Percentiles rank a stretch among this genome's conserved stretches.
Conservation (phyloP, 345 rosid genomes). For the Pistacia integerrima region DNA sequence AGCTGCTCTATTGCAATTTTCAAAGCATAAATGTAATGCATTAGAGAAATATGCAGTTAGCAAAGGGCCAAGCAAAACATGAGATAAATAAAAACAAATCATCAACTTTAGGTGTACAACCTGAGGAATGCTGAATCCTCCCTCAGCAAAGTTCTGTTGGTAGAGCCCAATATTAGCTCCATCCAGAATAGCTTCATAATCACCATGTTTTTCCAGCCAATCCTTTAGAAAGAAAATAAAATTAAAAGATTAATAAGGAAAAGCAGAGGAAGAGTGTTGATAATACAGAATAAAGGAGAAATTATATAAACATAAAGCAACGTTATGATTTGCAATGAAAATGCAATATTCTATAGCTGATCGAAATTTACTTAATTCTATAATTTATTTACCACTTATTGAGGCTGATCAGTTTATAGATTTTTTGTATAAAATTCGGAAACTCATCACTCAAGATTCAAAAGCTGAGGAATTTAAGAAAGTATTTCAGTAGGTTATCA, state of each 20-base stretch:
- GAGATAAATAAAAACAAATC: not conserved
- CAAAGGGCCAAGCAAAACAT: not conserved
- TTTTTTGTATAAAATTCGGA: not conserved
- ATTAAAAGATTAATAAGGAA: not conserved
- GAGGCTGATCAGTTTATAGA: not conserved
- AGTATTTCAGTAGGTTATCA: not conserved
- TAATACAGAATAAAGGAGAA: not conserved
- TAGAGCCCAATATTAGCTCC: slow-evolving; percentile 92
- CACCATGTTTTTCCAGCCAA: slow-evolving; percentile 67
- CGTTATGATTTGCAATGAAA: not conserved
- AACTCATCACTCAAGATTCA: not conserved
- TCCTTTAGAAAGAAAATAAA: slow-evolving; percentile 37
- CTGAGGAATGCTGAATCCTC: slow-evolving; percentile 78
- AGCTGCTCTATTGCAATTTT: slow-evolving; percentile 73
- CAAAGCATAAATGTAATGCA: slow-evolving; percentile 18
- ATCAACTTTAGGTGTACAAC: slow-evolving; percentile 36
- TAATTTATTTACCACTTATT: not conserved
- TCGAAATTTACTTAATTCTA: not conserved
- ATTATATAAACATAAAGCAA: not conserved
- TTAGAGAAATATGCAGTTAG: not conserved
- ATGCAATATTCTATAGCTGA: not conserved
- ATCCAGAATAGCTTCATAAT: slow-evolving; percentile 77
- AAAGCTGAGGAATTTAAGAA: not conserved
- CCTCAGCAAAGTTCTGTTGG: slow-evolving; percentile 88
- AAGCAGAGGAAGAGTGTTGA: not conserved